These are phyloP conservation scores for Pichia terricola DNA, from an alignment of 1,139 yeast species.

Conservation along the genomic window DNA sequence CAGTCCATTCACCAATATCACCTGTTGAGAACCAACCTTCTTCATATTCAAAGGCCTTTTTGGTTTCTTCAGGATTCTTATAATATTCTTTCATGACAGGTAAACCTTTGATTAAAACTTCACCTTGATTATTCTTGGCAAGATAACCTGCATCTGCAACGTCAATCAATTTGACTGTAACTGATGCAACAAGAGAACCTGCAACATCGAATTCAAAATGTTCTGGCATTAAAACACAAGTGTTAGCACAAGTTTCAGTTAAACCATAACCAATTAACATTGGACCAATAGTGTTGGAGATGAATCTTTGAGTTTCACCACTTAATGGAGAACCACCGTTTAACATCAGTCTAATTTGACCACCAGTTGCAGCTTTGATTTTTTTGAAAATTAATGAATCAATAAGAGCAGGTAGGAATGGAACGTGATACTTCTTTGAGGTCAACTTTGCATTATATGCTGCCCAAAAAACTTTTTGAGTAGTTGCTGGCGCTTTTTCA, in stretches of 20 bases:
- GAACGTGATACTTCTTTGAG: constrained; percentile 55
- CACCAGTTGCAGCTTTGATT: constrained; percentile 94
- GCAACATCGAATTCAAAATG: constrained; percentile 64
- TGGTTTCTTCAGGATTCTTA: constrained; percentile 76
- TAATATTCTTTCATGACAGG: constrained; percentile 70
- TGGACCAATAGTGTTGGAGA: constrained; percentile 71
- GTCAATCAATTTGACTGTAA: constrained; percentile 84
- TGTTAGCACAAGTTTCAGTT: constrained; percentile 92
- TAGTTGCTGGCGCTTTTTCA: constrained; percentile 50
- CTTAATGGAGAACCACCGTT: constrained; percentile 96
- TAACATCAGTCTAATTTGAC: constrained; percentile 59
- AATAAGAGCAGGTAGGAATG: constrained; percentile 61
- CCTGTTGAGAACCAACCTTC: constrained; percentile 95
- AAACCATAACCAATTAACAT: constrained; percentile 94
- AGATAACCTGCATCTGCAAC: constrained; percentile 87
- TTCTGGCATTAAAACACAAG: constrained; percentile 57
- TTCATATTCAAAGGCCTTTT: constrained; percentile 64
- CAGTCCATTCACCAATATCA: constrained; percentile 92
- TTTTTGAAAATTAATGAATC: constrained; percentile 74
- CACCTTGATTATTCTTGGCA: constrained; percentile 92
- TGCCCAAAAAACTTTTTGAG: constrained; percentile 83
- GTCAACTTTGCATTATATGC: constrained; percentile 67
- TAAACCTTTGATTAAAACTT: constrained; percentile 69
- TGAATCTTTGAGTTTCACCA: constrained; percentile 74
- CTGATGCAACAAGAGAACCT: constrained; percentile 75